Percentiles rank a stretch among this genome's conserved stretches.
phyloP scores from a whole-genome alignment of 2,329 filamentous ascomycete species.

The Thelonectria discophora region DNA sequence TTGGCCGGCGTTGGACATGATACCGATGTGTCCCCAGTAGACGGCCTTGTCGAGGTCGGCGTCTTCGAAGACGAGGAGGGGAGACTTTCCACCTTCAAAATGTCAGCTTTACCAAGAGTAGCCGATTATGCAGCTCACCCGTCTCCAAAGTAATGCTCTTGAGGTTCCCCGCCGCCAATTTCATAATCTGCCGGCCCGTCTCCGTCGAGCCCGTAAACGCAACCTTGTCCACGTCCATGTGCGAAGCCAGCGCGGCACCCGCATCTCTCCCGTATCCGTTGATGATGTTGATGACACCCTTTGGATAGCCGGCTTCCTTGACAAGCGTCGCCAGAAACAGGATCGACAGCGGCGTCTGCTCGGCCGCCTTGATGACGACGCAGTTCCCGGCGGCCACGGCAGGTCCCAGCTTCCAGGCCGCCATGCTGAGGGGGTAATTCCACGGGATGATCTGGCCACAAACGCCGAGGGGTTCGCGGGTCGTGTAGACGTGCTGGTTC shows the following conservation, averaged over 20 bases:
- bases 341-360: conserved; percentile 2
- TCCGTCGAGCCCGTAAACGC: conserved; percentile 6
- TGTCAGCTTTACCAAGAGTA: too few species aligned
- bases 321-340: background rate
- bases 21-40: background rate
- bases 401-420: conserved; percentile 5
- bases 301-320: background rate
- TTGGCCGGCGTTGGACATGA: background rate
- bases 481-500: background rate
- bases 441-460: conserved; percentile 15
- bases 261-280: background rate
- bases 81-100: background rate
- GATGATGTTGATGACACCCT: conserved; percentile 6
- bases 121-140: background rate
- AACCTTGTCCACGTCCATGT: conserved; percentile 5
- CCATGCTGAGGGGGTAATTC: conserved; percentile 2
- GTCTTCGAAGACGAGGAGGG: background rate
- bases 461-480: background rate
- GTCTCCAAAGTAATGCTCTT: conserved; percentile 8
- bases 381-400: conserved; percentile 6
- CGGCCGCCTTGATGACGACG: conserved; percentile 4
- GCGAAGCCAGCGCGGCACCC: background rate
- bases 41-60: conserved; percentile 2
- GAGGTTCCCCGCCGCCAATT: background rate
- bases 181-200: background rate